These are phyloP conservation scores for Hanseniaspora lachancei DNA, from an alignment of 805 yeast genomes.

Conservation along the genomic window DNA sequence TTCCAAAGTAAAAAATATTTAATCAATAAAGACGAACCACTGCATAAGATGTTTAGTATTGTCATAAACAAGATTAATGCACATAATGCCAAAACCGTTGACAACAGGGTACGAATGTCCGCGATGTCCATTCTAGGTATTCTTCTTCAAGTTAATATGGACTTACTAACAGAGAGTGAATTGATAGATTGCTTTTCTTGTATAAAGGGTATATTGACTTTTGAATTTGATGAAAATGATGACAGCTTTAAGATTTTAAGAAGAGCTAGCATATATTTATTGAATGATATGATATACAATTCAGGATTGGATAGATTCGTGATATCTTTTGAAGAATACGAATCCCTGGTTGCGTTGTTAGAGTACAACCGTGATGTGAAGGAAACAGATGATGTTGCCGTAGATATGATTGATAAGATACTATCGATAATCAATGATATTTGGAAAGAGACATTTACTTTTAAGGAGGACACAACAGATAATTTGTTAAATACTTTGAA, in stretches of 20 bases:
- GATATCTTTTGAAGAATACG: slow-evolving; percentile 25
- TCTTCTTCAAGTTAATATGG: slow-evolving; percentile 46
- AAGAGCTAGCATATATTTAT: slow-evolving; percentile 58
- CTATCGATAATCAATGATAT: slow-evolving; percentile 23
- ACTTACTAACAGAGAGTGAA: slow-evolving; percentile 33
- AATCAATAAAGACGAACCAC: slow-evolving; percentile 34
- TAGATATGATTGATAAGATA: slow-evolving; percentile 42
- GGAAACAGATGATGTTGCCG: slow-evolving; percentile 44
- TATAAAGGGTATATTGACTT: slow-evolving; percentile 56
- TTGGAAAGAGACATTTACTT: slow-evolving; percentile 13
- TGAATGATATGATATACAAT: slow-evolving; percentile 44
- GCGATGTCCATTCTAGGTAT: slow-evolving; percentile 75
- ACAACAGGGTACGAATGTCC: slow-evolving; percentile 64
- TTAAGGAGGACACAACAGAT: slow-evolving; percentile 6
- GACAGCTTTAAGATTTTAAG: slow-evolving; percentile 38
- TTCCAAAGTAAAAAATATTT: slow-evolving; percentile 29
- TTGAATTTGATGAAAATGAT: slow-evolving; percentile 40
- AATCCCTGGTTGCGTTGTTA: slow-evolving; percentile 32
- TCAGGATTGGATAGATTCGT: slow-evolving; percentile 42
- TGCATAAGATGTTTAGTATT: slow-evolving; percentile 32
- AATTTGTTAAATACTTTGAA: slow-evolving; percentile 7
- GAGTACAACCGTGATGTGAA: slow-evolving; percentile 32
- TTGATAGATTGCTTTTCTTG: slow-evolving; percentile 58
- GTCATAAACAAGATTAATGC: slow-evolving; percentile 31
- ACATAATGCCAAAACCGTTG: slow-evolving; percentile 29